Percentiles rank a stretch among this genome's conserved stretches.
Conservation (phyloP, 495 filamentous ascomycete genomes). For the Aspergillus incahuasiensis region DNA sequence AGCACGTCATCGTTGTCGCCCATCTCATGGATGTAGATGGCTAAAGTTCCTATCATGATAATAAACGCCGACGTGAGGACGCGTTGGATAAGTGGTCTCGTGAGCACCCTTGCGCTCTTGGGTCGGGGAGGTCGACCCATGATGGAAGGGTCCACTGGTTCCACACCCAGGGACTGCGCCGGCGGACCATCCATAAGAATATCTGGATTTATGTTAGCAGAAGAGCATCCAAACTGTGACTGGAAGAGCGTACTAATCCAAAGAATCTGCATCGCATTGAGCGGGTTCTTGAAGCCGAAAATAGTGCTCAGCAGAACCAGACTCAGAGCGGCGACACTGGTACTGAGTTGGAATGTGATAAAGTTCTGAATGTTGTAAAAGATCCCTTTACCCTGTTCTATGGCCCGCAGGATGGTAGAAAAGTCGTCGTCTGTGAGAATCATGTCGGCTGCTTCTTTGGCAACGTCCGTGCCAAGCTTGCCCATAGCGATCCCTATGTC, state of each 20-base stretch:
- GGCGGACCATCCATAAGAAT: conserved; percentile 99
- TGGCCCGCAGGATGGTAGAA: conserved; percentile 90
- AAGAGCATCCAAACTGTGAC: background rate
- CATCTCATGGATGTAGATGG: conserved; percentile 90
- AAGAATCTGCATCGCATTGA: conserved; percentile 98
- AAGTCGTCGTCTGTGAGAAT: conserved; percentile 98
- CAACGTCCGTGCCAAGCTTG: conserved; percentile 89
- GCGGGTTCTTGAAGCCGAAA: conserved; percentile 84
- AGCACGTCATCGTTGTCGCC: conserved; percentile 47
- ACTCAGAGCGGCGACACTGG: conserved; percentile 87
- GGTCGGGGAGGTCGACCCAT: conserved; percentile 89
- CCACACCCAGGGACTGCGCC: conserved; percentile 93
- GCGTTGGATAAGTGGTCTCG: conserved; percentile 69
- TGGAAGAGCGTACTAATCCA: conserved; percentile 81
- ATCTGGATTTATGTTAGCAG: conserved; percentile 52
- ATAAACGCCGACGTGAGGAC: conserved; percentile 83
- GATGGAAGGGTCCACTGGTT: conserved; percentile 89
- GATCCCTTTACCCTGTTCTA: conserved; percentile 98
- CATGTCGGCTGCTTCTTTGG: conserved; percentile 99
- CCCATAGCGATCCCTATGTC: conserved; percentile 99
- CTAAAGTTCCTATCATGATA: conserved; percentile 88
- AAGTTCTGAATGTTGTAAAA: conserved; percentile 99
- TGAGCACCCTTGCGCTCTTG: conserved; percentile 80
- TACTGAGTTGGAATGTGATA: conserved; percentile 96
- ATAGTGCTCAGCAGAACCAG: conserved; percentile 89